Base-by-base conservation (phyloP, 1,284 basidiomycete species). In the Thelephora terrestris region DNA sequence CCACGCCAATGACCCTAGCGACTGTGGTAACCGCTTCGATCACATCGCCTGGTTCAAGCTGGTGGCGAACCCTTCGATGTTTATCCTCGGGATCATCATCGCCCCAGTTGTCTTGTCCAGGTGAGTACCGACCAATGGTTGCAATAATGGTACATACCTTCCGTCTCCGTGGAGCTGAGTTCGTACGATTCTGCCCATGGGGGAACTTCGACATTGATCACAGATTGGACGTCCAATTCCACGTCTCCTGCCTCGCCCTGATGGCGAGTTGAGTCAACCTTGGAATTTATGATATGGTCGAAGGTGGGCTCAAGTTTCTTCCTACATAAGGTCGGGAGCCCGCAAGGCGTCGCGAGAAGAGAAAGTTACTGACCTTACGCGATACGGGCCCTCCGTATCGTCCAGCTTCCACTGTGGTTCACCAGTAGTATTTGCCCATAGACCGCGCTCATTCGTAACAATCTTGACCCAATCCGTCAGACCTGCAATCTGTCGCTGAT, bases 1-100 rank as follows among this genome's bases (percentile, higher is more conserved):
- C 91, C 1, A 94, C 88, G 0, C 91, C 91, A 25, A 81, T 81
- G 47, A 94, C 81, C 14, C 90, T 77, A 7, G 88, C 85, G 43
- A 93, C 87, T 20, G 91, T 94, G 52, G 75, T 76, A 2, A 91
- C 85, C n/a, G 87, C 89, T 57, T 95, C 90, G 36, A 97, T 91
- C 2, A 91, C 76, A 61, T 98, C 94, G 3, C 90, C 90, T 12
- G 85, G 79, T 59, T 94, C 88, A 20, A 97, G 73, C 62, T 91
- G 82, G 69, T 95, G 84, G 61, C 91, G 72, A 32, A 89, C 74
- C 60, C 85, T 69, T 48, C 86, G 71, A 58, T 85, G 79, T 52
- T 87, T 89, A 61, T 89, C 87, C 42, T 91, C 86, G 1, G 74
- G 65, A 32, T 87, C 73, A 34, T 88, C 85, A 53, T 90, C 86